Base-by-base conservation (phyloP, 768 basidiomycete genomes). In the Chalciporus pseudorubinellus region DNA sequence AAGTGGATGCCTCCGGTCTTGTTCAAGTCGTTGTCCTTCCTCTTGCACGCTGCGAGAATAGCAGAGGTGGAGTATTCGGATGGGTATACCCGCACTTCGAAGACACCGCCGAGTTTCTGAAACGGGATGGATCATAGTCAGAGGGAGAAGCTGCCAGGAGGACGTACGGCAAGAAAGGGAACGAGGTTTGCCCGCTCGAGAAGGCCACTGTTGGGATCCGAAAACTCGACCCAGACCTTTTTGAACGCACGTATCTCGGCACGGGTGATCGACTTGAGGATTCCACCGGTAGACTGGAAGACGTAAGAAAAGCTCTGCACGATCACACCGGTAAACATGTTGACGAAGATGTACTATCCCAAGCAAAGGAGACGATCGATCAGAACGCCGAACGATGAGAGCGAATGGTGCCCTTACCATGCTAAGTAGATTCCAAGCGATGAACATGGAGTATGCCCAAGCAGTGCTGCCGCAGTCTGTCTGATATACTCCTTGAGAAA, bases 241-340 rank as follows among this genome's bases (percentile, higher is more conserved):
- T 98, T 98, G 80, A 93, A 98, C 1, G 84, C 75, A 29, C 95
- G 84, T 84, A 98, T 95, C 65, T 97, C 87, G 57, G 92, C 89
- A 44, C 95, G 79, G 18, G 86, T 89, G 46, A 98, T 84, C 0
- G 85, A 82, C 55, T 82, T 89, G 42, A 60, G 19, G 16, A 87
- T 82, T n/a, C 85, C 85, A 5, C 87, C 84, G 10, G 89, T 85
- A 28, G 86, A 79, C 70, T 95, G 92, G 72, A 93, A 95, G 8
- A 97, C 91, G 67, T 95, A 97, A 18, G 92, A 91, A 70, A 98
- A 98, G 64, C 87, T 94, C 70, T 98, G 88, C 59, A 95, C 94
- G 48, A 95, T 87, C 54, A 95, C 90, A 88, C 90, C 92, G 70
- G 92, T 94, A 67, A 95, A 95, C 85, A 97, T 84, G 71, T 95